phyloP scores from a whole-genome alignment of 768 basidiomycete species.

The Kockovaella imperatae region DNA sequence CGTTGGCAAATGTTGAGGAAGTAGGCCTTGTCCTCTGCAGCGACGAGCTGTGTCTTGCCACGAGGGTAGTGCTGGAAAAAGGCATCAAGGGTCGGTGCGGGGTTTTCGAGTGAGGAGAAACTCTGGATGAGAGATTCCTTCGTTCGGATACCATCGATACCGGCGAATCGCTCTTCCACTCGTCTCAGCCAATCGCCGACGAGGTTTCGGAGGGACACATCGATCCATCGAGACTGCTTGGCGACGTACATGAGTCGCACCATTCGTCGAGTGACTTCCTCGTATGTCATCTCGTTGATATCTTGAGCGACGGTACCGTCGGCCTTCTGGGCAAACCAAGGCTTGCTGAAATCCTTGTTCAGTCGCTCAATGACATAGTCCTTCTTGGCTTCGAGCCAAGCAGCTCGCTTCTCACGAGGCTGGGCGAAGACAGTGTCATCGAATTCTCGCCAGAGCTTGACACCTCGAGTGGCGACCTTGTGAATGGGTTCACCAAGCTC shows the following conservation, averaged over 20 bases:
- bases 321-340: slow-evolving; percentile 85
- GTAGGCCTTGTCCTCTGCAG: slow-evolving; percentile 86
- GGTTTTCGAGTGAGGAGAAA: slow-evolving; percentile 76
- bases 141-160: slow-evolving; percentile 63
- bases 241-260: slow-evolving; percentile 87
- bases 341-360: slow-evolving; percentile 90
- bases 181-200: slow-evolving; percentile 95
- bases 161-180: slow-evolving; percentile 89
- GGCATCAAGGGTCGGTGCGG: slow-evolving; percentile 55
- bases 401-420: slow-evolving; percentile 86
- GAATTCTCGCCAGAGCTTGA: slow-evolving; percentile 98
- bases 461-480: slow-evolving; percentile 93
- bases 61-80: slow-evolving; percentile 82
- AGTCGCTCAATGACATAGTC: slow-evolving; percentile 84
- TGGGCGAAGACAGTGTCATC: slow-evolving; percentile 92
- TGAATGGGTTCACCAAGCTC: slow-evolving; percentile 98
- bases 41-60: slow-evolving; percentile 75
- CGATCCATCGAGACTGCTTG: slow-evolving; percentile 89
- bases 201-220: slow-evolving; percentile 79
- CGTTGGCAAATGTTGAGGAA: slow-evolving; percentile 94
- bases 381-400: slow-evolving; percentile 79
- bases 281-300: slow-evolving; percentile 95
- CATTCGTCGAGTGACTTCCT: slow-evolving; percentile 87
- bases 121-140: slow-evolving; percentile 80
- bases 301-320: slow-evolving; percentile 74